Conservation (phyloP, 306 rosid genomes). For the Argentina anserina region DNA sequence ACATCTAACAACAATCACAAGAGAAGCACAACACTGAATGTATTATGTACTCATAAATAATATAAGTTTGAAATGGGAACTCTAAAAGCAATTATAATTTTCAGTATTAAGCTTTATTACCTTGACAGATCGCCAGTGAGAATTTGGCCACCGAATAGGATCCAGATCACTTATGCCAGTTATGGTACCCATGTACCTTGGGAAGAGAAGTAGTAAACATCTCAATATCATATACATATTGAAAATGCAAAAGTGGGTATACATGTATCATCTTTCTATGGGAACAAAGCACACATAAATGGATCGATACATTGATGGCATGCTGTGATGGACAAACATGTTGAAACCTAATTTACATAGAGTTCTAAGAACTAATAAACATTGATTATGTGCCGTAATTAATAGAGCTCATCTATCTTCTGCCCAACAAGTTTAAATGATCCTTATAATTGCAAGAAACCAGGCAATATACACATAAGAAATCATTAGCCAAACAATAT, state of each 20-base stretch:
- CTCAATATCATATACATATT: neutral
- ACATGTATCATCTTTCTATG: neutral
- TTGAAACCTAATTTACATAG: neutral
- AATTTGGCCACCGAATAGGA: slow-evolving; percentile 79
- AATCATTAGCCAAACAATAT: neutral
- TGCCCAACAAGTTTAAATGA: neutral
- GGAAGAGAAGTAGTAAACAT: slow-evolving; percentile 10
- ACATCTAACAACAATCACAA: neutral
- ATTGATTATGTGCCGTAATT: neutral
- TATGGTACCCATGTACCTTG: slow-evolving; percentile 93
- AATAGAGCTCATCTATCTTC: neutral
- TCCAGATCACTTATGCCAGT: slow-evolving; percentile 83
- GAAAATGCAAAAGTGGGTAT: neutral
- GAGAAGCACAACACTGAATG: neutral
- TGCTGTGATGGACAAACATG: neutral
- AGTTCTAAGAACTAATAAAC: neutral
- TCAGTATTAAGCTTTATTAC: slow-evolving; percentile 23
- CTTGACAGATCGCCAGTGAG: slow-evolving; percentile 92
- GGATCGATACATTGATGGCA: neutral
- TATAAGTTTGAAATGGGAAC: slow-evolving; percentile 1
- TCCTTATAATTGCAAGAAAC: neutral
- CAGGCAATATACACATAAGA: neutral
- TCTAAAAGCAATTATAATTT: neutral
- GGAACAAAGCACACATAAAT: neutral
- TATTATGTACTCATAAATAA: neutral